A percentile compares a stretch with the other conserved stretches of the same genome.
Evolutionary conservation across 345 rosid species (phyloP).

Genomic region (Hevea brasiliensis): DNA sequence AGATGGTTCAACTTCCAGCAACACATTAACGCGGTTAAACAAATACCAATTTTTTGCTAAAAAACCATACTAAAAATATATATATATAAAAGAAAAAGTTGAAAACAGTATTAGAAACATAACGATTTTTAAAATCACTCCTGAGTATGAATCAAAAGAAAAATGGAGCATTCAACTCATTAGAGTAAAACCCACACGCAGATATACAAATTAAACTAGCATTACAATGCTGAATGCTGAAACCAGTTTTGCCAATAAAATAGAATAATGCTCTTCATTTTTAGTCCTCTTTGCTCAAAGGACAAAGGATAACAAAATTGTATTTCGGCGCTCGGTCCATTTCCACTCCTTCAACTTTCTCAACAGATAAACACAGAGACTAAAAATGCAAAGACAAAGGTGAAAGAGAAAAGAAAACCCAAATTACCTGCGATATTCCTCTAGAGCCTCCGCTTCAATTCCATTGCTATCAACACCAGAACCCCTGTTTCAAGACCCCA

Average conservation of each 20-base stretch:
- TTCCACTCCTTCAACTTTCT: background rate
- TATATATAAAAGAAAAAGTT: background rate
- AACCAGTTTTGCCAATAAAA: background rate
- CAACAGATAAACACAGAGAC: background rate
- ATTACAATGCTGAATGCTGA: background rate
- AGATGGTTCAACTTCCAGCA: too few relatives aligned
- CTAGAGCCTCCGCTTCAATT: background rate
- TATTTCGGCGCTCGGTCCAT: too few relatives aligned
- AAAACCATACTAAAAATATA: background rate
- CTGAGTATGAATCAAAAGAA: background rate
- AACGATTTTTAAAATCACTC: background rate
- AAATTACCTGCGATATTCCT: background rate
- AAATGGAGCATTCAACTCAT: background rate
- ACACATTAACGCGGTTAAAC: too few relatives aligned
- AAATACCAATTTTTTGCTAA: too few relatives aligned
- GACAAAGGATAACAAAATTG: background rate
- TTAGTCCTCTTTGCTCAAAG: background rate
- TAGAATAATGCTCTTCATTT: background rate
- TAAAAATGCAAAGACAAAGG: background rate
- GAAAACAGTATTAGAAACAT: background rate
- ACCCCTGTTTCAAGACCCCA: background rate
- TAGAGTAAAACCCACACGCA: background rate
- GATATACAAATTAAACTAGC: background rate
- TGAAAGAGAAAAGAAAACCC: background rate
- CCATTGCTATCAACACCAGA: background rate